phyloP scores from a whole-genome alignment of 805 yeast genomes.

The Saturnispora gosingensis region DNA sequence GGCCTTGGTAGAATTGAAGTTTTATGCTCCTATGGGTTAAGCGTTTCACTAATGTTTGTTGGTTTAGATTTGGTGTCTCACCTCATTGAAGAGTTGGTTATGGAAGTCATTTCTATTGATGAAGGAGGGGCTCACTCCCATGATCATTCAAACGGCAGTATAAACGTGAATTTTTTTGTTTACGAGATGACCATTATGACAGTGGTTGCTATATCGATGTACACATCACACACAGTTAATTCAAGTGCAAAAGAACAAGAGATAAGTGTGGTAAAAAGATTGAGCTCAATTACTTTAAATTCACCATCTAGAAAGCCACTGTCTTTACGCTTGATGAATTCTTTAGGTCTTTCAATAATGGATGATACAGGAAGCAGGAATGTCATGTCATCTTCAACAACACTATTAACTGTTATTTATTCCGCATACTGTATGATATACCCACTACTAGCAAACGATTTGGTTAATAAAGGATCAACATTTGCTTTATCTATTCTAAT shows the following conservation, averaged over 20 bases:
- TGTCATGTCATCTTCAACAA: conserved; percentile 32
- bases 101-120: conserved; percentile 26
- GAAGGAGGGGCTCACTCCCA: conserved; percentile 13
- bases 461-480: conserved; percentile 20
- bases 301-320: conserved; percentile 15
- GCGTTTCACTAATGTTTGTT: conserved; percentile 79
- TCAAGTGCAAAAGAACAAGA: not conserved
- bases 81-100: conserved; percentile 65
- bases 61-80: conserved; percentile 87
- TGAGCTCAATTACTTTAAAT: conserved; percentile 22
- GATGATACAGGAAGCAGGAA: conserved; percentile 3
- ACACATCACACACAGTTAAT: conserved; percentile 24
- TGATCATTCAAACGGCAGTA: conserved; percentile 18
- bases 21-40: conserved; percentile 74
- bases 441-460: conserved; percentile 18
- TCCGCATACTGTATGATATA: conserved; percentile 24
- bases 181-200: conserved; percentile 25
- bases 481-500: conserved; percentile 19
- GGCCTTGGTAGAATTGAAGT: conserved; percentile 91
- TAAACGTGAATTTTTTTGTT: conserved; percentile 17
- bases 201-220: conserved; percentile 25
- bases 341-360: conserved; percentile 4
- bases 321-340: not conserved
- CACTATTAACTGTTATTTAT: conserved; percentile 33
- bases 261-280: conserved; percentile 14